Percentiles rank a stretch among this genome's conserved stretches.
Conservation (phyloP, 495 filamentous ascomycete genomes). For the Penicillium tannophilum region DNA sequence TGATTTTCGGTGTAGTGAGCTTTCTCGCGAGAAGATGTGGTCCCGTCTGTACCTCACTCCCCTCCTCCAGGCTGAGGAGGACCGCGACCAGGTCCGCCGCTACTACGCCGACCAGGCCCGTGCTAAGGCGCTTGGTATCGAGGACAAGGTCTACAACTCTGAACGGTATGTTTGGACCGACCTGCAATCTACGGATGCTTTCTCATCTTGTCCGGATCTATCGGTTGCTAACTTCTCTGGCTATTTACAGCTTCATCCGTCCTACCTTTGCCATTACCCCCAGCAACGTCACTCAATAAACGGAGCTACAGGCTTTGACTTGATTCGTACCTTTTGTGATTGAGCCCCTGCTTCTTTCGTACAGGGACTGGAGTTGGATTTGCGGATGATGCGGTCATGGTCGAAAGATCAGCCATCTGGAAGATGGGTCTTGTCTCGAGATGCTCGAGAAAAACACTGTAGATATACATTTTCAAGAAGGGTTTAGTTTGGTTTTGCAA, state of each 20-base stretch:
- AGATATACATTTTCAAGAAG: conserved; percentile 41
- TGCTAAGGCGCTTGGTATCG: conserved; percentile 85
- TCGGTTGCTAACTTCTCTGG: conserved; percentile 10
- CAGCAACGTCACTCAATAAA: conserved; percentile 41
- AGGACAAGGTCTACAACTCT: conserved; percentile 80
- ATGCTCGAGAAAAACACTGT: conserved; percentile 32
- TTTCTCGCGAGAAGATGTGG: conserved; percentile 97
- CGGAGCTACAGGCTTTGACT: background rate
- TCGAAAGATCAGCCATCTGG: conserved; percentile 10
- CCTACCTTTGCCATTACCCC: conserved; percentile 51
- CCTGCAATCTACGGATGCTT: background rate
- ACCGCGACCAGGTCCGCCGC: conserved; percentile 87
- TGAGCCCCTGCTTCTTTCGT: background rate
- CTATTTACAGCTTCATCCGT: conserved; percentile 43
- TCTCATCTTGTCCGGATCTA: background rate
- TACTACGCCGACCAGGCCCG: conserved; percentile 82
- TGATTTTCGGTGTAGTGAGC: conserved; percentile 63
- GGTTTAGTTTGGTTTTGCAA: conserved; percentile 39
- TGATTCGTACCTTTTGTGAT: background rate
- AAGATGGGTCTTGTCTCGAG: conserved; percentile 15
- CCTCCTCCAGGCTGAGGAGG: conserved; percentile 90
- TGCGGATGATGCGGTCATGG: conserved; percentile 8
- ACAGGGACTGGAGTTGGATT: conserved; percentile 14
- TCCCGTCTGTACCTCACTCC: conserved; percentile 89
- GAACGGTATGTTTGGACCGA: conserved; percentile 65